Evolutionary conservation across 768 basidiomycete genomes (phyloP), one percentile per base, ranked within the genome.

Genomic region (Lentinula edodes): DNA sequence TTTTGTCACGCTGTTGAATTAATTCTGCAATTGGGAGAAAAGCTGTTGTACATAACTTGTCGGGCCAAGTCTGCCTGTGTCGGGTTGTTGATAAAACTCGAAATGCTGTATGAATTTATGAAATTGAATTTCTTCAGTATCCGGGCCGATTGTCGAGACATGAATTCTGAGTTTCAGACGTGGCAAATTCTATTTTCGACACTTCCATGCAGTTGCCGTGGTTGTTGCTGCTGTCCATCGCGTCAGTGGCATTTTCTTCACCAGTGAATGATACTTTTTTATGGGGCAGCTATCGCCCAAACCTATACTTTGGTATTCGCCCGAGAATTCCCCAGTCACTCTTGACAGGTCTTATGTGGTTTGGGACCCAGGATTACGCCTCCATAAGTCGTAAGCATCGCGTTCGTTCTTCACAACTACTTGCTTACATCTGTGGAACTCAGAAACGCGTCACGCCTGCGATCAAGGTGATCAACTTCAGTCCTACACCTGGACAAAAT

Each of bases 301-400:
- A 93, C 68, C 81, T 97, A n/a, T 98, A 98, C 76, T 96, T 97
- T 73, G 95, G 95, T 18, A 78, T 97, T 50, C 78, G 92, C 53
- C 92, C 95, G 12, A 82, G 89, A 48, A 75, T 93, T 64, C 93
- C 95, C 0, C 85, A 91, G 67, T 93, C 91, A n/a, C 80, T 98
- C 32, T 83, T 95, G 86, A 93, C 91, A 2, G 95, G 95, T 12
- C 82, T 98, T 38, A 84, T 96, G 73, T 98, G 95, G 95, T 94
- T 92, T 71, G 92, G 95, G 35, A 88, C 91, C 7, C 87, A 92
- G 42, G 83, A 96, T 74, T 97, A 85, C 69, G 80, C 87, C 68
- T 88, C 91, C 64, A 74, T 86, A 61, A 70, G 75, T 63, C 80
- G 90, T 88, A 63, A 72, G 89, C 76, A 42, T n/a, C 66, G 20